Evolutionary conservation across 2,329 filamentous ascomycete genomes (phyloP).

Genomic region (Ceratocystis cubensis): DNA sequence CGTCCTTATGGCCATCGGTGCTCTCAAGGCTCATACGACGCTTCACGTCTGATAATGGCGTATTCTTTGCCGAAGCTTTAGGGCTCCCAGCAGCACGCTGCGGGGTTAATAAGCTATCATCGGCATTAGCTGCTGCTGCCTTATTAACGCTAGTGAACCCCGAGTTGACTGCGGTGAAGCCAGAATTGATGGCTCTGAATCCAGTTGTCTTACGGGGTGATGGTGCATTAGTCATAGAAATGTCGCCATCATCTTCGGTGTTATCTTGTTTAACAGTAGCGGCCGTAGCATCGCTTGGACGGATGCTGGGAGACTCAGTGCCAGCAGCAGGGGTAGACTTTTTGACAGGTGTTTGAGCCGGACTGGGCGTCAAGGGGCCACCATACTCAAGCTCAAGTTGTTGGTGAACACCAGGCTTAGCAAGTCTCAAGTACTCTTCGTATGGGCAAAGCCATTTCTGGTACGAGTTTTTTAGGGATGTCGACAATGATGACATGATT

Average conservation of each 20-base stretch:
- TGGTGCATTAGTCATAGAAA: slow-evolving; percentile 36
- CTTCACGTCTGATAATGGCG: slow-evolving; percentile 54
- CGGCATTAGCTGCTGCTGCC: background rate
- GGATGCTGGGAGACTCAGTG: slow-evolving; percentile 54
- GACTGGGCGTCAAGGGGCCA: slow-evolving; percentile 72
- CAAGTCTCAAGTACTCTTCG: slow-evolving; percentile 81
- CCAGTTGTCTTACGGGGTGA: slow-evolving; percentile 35
- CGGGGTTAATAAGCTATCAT: slow-evolving; percentile 18
- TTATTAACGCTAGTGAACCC: slow-evolving; percentile 55
- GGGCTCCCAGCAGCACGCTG: slow-evolving; percentile 48
- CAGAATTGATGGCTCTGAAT: slow-evolving; percentile 49
- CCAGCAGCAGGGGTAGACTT: slow-evolving; percentile 42
- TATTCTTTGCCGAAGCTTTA: slow-evolving; percentile 49
- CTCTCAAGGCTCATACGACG: slow-evolving; percentile 57
- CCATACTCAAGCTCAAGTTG: slow-evolving; percentile 88
- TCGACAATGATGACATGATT: slow-evolving; percentile 98
- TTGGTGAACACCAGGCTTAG: slow-evolving; percentile 92
- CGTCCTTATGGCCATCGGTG: slow-evolving; percentile 38
- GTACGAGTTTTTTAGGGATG: slow-evolving; percentile 95
- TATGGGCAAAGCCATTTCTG: slow-evolving; percentile 95
- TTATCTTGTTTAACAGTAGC: slow-evolving; percentile 34
- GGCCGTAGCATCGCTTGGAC: slow-evolving; percentile 43
- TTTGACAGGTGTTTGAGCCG: slow-evolving; percentile 57
- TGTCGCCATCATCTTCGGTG: slow-evolving; percentile 37
- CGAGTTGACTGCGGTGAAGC: slow-evolving; percentile 63